Evolutionary conservation across 306 rosid species (phyloP), one percentile per base, ranked within the genome.

Genomic region (Cicer arietinum): DNA sequence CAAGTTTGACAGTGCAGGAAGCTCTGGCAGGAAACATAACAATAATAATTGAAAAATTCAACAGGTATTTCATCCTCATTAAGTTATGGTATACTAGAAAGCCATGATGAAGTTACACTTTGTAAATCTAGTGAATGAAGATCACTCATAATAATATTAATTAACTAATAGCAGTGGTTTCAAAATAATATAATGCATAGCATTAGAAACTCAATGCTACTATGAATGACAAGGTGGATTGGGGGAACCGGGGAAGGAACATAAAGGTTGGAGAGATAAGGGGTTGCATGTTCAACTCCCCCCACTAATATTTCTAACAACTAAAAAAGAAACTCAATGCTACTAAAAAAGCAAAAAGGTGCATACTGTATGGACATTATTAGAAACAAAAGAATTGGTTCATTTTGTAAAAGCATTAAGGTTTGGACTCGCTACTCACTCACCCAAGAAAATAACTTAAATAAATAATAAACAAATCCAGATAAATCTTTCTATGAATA

Each of bases 1-100:
- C 89, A 94, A 87, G 85, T 81, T 90, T 60, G 78, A 83, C 48
- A 94, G 83, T 6, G 83, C 74, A 54, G 89, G 86, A 80, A 86
- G 90, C 69, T 84, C 97, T 94, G 95, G 73, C 11, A 80, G 76
- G 83, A 47, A 75, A 77, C 77, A 69, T 18, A 57, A 79, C 79
- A 79, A 80, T 46, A 67, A 53, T 79, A 79, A 65, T 71, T 11
- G 7, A 84, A 82, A 56, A 56, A 43, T 57, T 51, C 72, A 77
- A 42, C 52, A 20, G 13, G 25, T 43, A 76, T 40, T 72, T 10
- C 74, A 51, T 18, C 62, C 50, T 79, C 69, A 71, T 16, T 51
- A 52, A 35, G 57, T 20, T 40, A 73, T 46, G 41, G 42, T 70
- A 42, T 37, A 67, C 73, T n/a, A 48, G 72, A 62, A 39, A 47